Evolutionary conservation across 805 yeast species (phyloP).

Genomic region (Brettanomyces anomalus): DNA sequence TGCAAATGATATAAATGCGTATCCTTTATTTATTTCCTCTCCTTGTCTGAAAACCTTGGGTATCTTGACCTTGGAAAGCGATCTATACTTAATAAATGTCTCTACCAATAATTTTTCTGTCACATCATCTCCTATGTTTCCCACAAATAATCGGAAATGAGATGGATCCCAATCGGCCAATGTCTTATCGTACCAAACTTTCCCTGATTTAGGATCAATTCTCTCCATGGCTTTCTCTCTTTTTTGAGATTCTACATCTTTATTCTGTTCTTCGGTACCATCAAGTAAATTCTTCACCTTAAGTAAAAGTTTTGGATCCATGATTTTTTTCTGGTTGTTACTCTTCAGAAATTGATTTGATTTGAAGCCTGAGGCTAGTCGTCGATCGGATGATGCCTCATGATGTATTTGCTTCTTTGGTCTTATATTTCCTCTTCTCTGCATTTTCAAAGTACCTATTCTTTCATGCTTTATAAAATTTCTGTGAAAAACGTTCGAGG

Average conservation of each 20-base stretch:
- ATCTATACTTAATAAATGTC: slow-evolving; percentile 45
- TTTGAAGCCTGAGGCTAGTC: slow-evolving; percentile 43
- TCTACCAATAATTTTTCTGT: slow-evolving; percentile 44
- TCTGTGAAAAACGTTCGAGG: too few relatives aligned
- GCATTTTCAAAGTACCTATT: background rate
- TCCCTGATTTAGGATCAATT: slow-evolving; percentile 32
- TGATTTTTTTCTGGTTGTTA: slow-evolving; percentile 16
- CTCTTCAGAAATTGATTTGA: slow-evolving; percentile 35
- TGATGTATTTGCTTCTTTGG: slow-evolving; percentile 1
- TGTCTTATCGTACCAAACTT: slow-evolving; percentile 38
- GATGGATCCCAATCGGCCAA: slow-evolving; percentile 58
- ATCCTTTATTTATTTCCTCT: slow-evolving; percentile 47
- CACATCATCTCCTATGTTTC: slow-evolving; percentile 63
- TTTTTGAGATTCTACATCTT: slow-evolving; percentile 3
- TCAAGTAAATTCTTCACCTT: slow-evolving; percentile 14
- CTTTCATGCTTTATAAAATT: too few relatives aligned
- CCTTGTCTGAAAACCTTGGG: slow-evolving; percentile 38
- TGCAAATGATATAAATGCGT: slow-evolving; percentile 64
- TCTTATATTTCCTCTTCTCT: background rate
- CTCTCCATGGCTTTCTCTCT: slow-evolving; percentile 30
- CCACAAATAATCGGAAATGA: slow-evolving; percentile 67
- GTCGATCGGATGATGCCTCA: slow-evolving; percentile 40
- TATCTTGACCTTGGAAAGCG: slow-evolving; percentile 50
- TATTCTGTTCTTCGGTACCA: slow-evolving; percentile 1
- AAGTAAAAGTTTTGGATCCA: slow-evolving; percentile 9